Evolutionary conservation across 2,329 filamentous ascomycete species (phyloP), one percentile per base, ranked within the genome.

Genomic region (Tolypocladium tropicale): DNA sequence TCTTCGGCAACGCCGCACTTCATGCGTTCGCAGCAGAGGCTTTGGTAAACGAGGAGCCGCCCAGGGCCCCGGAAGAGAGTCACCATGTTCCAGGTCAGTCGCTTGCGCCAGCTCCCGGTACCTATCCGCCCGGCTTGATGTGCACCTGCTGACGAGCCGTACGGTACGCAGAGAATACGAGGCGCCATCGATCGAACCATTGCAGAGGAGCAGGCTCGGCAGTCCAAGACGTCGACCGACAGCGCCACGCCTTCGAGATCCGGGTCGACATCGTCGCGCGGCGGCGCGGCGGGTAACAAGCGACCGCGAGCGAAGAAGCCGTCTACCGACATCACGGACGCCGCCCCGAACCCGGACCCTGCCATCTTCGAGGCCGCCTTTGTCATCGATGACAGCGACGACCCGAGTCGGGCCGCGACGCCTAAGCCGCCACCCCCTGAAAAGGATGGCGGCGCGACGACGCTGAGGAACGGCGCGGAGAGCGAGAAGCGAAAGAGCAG

Each of bases 351-450:
- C 43, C 88, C 89, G 2, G 92, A 96, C 70, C 92, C 93, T 32
- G 85, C 89, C 37, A 88, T 96, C 57, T 95, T 95, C 64, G 90
- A 95, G 68, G 83, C 84, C 0, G 89, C 90, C 46, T 95, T 96
- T 69, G 84, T 89, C 16, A 86, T 96, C 63, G 92, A 93, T 56
- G 91, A 95, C 59, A 85, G 89, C 66, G 89, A 92, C 56, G 80
- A 82, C 4, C 77, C 79, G 3, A 87, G 82, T 61, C 78, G 84
- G 57, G 74, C 80, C 34, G 78, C 71, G 0, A 88, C 88, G 4
- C 84, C 86, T 21, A 74, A 72, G 54, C 72, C 74, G 48, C 61
- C 67, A n/a, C 70, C 68, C 1, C 59, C 67, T 6, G 72, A 73
- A 11, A 75, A 74, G 55, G 65, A 70, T 16, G 57, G 61, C 50